Evolutionary conservation across 164 flowering plant genomes (phyloP), one percentile per base, ranked within the genome.

Genomic region (Umbellularia californica): DNA sequence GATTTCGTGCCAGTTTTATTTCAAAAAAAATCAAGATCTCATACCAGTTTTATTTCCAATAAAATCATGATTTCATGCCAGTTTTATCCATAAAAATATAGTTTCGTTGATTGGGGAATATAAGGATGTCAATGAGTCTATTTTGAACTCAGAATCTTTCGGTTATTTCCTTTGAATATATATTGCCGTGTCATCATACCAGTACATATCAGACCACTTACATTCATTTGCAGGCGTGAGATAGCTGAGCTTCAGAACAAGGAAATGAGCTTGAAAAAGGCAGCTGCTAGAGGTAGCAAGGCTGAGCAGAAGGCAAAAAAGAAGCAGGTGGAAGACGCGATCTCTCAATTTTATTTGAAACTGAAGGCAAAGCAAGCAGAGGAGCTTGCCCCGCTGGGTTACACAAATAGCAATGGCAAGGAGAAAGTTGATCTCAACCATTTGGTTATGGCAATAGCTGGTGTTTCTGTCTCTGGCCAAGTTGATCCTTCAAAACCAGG

Each of bases 241-340:
- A 90, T 81, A 30, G 64, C 84, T 2, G 82, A 87, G 74, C 86
- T 95, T 78, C 97, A 93, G 83, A 83, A 88, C 88, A 92, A 90
- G 79, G 97, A 95, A 81, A 70, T 79, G 71, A 89, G 78, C 60
- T 27, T 95, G 84, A 92, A 92, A 89, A 91, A 89, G 81, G 92
- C 90, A 15, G 97, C 98, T 66, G 99, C 97, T n/a, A 93, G 85
- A 83, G 99, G 99, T 47, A 95, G 98, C 90, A 95, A 95, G 81
- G 97, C 97, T 50, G 98, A 95, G 74, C 99, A 93, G 83, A 95
- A 93, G 77, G 89, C 92, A 20, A 93, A 95, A 86, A 92, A 95
- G 84, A 95, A 95, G 83, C 94, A 90, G 72, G 99, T 93, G 64
- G 99, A 95, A 74, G 96, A 92, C 71, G 92, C 90, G 75, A 87